Evolutionary conservation across 805 yeast genomes (phyloP).

Genomic region (Kurtzmaniella fragi): DNA sequence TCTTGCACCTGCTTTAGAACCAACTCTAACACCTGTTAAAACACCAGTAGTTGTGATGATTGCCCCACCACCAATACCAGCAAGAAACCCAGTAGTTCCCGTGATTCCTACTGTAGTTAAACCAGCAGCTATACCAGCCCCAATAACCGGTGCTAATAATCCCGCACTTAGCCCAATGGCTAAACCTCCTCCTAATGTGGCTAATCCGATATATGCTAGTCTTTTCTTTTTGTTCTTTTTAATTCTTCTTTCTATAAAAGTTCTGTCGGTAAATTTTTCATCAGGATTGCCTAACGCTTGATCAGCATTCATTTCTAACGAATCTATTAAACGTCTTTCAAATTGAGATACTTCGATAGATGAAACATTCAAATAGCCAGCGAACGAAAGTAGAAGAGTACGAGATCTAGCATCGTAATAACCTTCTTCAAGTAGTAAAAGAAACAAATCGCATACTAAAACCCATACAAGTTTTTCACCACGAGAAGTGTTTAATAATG

Average conservation of each 20-base stretch:
- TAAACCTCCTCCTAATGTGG: constrained; percentile 93
- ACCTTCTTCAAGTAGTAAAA: constrained; percentile 75
- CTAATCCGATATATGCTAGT: constrained; percentile 84
- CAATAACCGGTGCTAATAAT: constrained; percentile 92
- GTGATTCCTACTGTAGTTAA: constrained; percentile 88
- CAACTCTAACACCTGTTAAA: constrained; percentile 85
- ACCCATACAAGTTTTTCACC: constrained; percentile 70
- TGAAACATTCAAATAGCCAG: constrained; percentile 51
- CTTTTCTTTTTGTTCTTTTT: constrained; percentile 61
- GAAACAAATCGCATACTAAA: constrained; percentile 81
- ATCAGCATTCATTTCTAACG: constrained; percentile 68
- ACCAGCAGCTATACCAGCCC: constrained; percentile 98
- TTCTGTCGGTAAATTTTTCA: constrained; percentile 76
- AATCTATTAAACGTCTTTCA: constrained; percentile 85
- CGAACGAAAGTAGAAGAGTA: constrained; percentile 67
- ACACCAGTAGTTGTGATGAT: constrained; percentile 90
- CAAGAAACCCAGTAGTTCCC: constrained; percentile 90
- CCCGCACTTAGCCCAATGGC: constrained; percentile 96
- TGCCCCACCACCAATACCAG: constrained; percentile 96
- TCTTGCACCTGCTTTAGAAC: constrained; percentile 75
- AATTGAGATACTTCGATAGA: constrained; percentile 78
- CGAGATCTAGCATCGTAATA: constrained; percentile 88
- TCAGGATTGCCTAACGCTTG: constrained; percentile 54
- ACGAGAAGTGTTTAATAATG: constrained; percentile 34
- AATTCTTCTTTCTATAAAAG: constrained; percentile 66